A percentile compares a stretch with the other conserved stretches of the same genome.
These are phyloP conservation scores for Corniculantispora saksenae DNA, from an alignment of 2,329 filamentous ascomycete genomes.

Conservation along the genomic window DNA sequence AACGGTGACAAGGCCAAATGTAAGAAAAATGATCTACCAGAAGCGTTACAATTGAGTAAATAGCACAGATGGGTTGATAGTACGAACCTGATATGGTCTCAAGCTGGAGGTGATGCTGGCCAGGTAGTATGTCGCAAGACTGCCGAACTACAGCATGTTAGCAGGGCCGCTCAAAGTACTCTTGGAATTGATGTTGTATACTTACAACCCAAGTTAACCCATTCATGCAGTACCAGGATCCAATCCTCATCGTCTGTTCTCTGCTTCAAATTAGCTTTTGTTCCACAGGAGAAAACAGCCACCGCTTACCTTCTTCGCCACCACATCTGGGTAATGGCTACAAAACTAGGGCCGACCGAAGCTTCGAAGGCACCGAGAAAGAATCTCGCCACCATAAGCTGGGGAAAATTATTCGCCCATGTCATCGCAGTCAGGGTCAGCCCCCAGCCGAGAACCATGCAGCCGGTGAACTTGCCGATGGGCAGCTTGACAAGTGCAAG, in stretches of 20 bases:
- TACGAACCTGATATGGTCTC: slow-evolving; percentile 49
- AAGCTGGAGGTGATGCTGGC: slow-evolving; percentile 54
- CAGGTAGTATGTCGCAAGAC: slow-evolving; percentile 58
- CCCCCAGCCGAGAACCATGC: slow-evolving; percentile 58
- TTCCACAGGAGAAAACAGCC: neutral
- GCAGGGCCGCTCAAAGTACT: neutral
- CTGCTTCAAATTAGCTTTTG: slow-evolving; percentile 23
- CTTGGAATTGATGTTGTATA: neutral
- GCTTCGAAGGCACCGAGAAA: slow-evolving; percentile 60
- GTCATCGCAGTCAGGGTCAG: slow-evolving; percentile 52
- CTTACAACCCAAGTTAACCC: slow-evolving; percentile 56
- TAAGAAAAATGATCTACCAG: slow-evolving; percentile 52
- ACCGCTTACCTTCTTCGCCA: slow-evolving; percentile 50
- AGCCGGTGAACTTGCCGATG: slow-evolving; percentile 61
- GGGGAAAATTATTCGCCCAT: slow-evolving; percentile 49
- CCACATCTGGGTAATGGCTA: slow-evolving; percentile 63
- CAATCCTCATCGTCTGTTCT: slow-evolving; percentile 59
- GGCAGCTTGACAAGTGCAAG: slow-evolving; percentile 61
- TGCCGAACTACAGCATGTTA: slow-evolving; percentile 43
- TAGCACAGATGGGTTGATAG: neutral
- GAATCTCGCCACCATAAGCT: slow-evolving; percentile 53
- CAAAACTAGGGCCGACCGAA: slow-evolving; percentile 49
- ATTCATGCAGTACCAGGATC: slow-evolving; percentile 63
- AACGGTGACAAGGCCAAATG: slow-evolving; percentile 54
- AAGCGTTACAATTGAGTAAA: slow-evolving; percentile 1